A percentile compares a stretch with the other conserved stretches of the same genome.
These are phyloP conservation scores for Trichoderma guizhouense DNA, from an alignment of 2,329 filamentous ascomycete species.

Conservation along the genomic window DNA sequence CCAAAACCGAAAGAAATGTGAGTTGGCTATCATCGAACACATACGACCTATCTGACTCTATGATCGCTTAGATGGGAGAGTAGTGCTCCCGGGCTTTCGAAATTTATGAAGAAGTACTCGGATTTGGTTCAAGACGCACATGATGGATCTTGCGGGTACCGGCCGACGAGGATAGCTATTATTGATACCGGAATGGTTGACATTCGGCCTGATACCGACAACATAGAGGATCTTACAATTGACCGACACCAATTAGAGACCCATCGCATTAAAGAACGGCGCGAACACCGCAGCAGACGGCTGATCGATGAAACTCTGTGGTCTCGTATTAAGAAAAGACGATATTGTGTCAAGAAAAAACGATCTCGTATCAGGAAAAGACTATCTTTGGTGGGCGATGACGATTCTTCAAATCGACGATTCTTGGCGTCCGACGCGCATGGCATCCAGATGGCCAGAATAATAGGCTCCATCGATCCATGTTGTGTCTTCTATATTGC, in stretches of 20 bases:
- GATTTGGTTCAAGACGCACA: background rate
- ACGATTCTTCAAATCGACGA: background rate
- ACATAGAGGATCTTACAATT: background rate
- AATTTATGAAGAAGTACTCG: background rate
- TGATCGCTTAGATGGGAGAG: background rate
- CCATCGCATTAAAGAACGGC: background rate
- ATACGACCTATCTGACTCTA: background rate
- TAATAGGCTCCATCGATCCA: background rate
- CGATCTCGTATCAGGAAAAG: background rate
- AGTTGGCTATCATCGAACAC: background rate
- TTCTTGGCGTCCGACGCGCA: background rate
- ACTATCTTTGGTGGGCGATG: background rate
- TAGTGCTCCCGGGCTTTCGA: background rate
- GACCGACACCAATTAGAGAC: background rate
- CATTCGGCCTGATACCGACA: background rate
- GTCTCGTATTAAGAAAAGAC: background rate
- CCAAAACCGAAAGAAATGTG: background rate
- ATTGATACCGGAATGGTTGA: slow-evolving; percentile 1
- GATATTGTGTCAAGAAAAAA: background rate
- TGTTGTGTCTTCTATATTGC: background rate
- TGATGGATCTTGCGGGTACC: background rate
- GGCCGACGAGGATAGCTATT: background rate
- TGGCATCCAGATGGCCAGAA: background rate
- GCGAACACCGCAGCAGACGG: background rate
- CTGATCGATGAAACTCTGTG: background rate